These are phyloP conservation scores for Sporopachydermia cereana DNA, from an alignment of 1,139 yeast genomes.

Conservation along the genomic window DNA sequence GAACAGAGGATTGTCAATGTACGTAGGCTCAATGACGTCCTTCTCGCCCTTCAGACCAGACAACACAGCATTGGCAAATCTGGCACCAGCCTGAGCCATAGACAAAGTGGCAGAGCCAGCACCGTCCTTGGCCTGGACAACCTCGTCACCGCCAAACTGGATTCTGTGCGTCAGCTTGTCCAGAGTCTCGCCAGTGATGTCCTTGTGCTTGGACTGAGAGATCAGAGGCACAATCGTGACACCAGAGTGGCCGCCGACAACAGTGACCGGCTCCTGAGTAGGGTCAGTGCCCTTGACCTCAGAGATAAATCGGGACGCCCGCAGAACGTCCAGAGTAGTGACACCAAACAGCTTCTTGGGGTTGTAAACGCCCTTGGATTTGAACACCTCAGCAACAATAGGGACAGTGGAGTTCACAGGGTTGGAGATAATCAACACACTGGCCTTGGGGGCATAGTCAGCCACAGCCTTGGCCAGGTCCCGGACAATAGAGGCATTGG, in stretches of 20 bases:
- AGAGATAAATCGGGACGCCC: constrained; percentile 87
- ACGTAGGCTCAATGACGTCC: constrained; percentile 69
- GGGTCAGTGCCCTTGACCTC: constrained; percentile 47
- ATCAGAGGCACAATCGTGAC: constrained; percentile 93
- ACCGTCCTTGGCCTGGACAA: constrained; percentile 96
- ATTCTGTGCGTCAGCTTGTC: constrained; percentile 82
- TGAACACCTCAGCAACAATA: constrained; percentile 89
- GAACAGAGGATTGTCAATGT: constrained; percentile 35
- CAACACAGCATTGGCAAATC: constrained; percentile 81
- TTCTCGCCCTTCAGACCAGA: constrained; percentile 61
- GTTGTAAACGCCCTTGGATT: constrained; percentile 78
- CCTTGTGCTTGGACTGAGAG: constrained; percentile 50
- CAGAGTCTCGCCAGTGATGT: constrained; percentile 41
- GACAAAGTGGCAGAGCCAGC: constrained; percentile 98
- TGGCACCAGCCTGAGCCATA: constrained; percentile 98
- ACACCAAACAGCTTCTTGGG: constrained; percentile 93
- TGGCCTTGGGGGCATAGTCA: constrained; percentile 77
- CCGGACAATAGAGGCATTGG: constrained; percentile 92
- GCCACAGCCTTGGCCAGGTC: constrained; percentile 87
- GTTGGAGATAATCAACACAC: constrained; percentile 81
- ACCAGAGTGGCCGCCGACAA: constrained; percentile 98
- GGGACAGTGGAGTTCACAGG: constrained; percentile 99
- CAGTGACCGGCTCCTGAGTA: constrained; percentile 60
- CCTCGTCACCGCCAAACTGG: constrained; percentile 99
- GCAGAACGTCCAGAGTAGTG: constrained; percentile 88